Evolutionary conservation across 805 yeast species (phyloP).

Genomic region (Osmozyma mogii): DNA sequence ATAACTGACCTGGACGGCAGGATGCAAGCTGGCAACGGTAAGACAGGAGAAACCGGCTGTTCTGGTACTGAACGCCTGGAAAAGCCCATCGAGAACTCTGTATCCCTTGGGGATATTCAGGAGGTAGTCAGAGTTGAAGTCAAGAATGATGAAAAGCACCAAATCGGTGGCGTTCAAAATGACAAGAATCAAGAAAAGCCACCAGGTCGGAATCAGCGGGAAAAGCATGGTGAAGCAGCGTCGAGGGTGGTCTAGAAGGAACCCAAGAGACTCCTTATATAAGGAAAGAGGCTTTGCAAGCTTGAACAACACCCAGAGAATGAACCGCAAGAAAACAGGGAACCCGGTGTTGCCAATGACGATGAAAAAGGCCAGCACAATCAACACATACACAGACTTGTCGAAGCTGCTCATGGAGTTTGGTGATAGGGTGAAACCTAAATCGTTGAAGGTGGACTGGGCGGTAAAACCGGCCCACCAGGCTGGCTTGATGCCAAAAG

Average conservation of each 20-base stretch:
- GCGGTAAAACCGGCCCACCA: slow-evolving; percentile 95
- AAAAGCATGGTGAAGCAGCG: slow-evolving; percentile 91
- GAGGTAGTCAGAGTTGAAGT: slow-evolving; percentile 44
- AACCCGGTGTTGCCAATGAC: slow-evolving; percentile 94
- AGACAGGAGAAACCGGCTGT: slow-evolving; percentile 87
- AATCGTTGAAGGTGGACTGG: slow-evolving; percentile 73
- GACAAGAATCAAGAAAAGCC: slow-evolving; percentile 73
- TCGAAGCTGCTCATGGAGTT: slow-evolving; percentile 69
- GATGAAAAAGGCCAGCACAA: slow-evolving; percentile 61
- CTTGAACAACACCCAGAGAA: slow-evolving; percentile 74
- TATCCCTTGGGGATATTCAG: slow-evolving; percentile 55
- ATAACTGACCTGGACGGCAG: slow-evolving; percentile 89
- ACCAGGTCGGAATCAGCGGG: slow-evolving; percentile 93
- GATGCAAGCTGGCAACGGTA: slow-evolving; percentile 62
- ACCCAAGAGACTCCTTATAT: slow-evolving; percentile 69
- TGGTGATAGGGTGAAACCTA: slow-evolving; percentile 77
- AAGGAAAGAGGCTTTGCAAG: slow-evolving; percentile 58
- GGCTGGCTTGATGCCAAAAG: slow-evolving; percentile 59
- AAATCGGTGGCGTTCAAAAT: slow-evolving; percentile 70
- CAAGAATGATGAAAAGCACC: slow-evolving; percentile 72
- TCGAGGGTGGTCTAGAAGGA: slow-evolving; percentile 90
- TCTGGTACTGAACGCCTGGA: slow-evolving; percentile 86
- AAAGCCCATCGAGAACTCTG: slow-evolving; percentile 73
- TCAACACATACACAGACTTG: slow-evolving; percentile 53
- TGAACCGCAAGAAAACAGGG: slow-evolving; percentile 72